Percentiles rank a stretch among this genome's conserved stretches.
phyloP scores from a whole-genome alignment of 352 stramenopile genomes.

The Phytophthora megakarya region DNA sequence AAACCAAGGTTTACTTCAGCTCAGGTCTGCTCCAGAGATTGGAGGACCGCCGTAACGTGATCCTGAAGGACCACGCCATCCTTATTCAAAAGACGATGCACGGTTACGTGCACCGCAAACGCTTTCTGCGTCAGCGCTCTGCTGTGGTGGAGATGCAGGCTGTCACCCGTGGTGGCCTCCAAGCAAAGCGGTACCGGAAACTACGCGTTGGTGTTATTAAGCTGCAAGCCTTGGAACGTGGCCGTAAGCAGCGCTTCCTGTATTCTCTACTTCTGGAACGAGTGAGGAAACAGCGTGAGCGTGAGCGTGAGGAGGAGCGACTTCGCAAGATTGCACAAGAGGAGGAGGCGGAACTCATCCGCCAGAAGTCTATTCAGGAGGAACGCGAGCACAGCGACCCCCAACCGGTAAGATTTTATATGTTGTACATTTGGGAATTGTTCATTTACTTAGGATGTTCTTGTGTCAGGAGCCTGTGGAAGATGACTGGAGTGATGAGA shows the following conservation, averaged over 20 bases:
- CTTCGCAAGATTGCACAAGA: constrained; percentile 44
- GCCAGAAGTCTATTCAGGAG: constrained; percentile 48
- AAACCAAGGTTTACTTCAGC: constrained; percentile 87
- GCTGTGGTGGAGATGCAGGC: constrained; percentile 62
- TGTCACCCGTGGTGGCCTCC: constrained; percentile 43
- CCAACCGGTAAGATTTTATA: constrained; percentile 62
- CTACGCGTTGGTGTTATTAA: constrained; percentile 56
- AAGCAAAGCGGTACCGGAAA: constrained; percentile 49
- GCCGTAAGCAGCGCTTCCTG: constrained; percentile 63
- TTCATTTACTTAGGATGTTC: constrained; percentile 60
- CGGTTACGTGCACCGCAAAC: constrained; percentile 59
- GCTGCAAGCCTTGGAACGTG: constrained; percentile 58
- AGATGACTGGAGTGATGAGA: constrained; percentile 81
- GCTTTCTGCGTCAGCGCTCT: constrained; percentile 50
- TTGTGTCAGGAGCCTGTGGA: constrained; percentile 80
- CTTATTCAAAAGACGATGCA: constrained; percentile 79
- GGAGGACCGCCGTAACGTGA: constrained; percentile 83
- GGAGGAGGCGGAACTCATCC: constrained; percentile 38
- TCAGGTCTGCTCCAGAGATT: constrained; percentile 91
- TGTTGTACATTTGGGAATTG: constrained; percentile 1
- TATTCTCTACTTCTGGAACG: constrained; percentile 55
- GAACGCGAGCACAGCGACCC: constrained; percentile 49
- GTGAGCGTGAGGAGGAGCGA: constrained; percentile 43
- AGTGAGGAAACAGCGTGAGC: constrained; percentile 44
- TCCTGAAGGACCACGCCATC: constrained; percentile 77